These are phyloP conservation scores for Amaranthus tricolor DNA, from an alignment of 179 eudicot species.

Conservation along the genomic window DNA sequence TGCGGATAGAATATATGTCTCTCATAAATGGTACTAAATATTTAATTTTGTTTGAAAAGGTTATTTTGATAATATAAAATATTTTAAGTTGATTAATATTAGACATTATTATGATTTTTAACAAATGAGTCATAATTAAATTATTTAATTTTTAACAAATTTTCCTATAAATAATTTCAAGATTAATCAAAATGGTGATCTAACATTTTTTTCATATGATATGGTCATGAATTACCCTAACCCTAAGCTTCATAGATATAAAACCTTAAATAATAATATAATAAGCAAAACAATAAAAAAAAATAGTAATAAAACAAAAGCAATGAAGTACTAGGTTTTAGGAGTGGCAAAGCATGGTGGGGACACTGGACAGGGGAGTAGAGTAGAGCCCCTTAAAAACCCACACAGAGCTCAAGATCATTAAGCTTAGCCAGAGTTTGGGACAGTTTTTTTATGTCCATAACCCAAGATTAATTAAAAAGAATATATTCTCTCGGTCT, in stretches of 20 bases:
- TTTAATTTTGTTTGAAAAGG: too few species aligned
- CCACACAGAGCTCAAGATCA: conserved; percentile 26
- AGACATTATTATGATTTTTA: too few species aligned
- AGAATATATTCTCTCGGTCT: too few species aligned
- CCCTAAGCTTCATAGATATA: conserved; percentile 31
- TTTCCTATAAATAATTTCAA: too few species aligned
- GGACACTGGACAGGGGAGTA: background rate
- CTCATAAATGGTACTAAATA: too few species aligned
- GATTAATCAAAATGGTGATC: background rate
- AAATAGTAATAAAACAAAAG: background rate
- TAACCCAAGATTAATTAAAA: conserved; percentile 3
- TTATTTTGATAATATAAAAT: too few species aligned
- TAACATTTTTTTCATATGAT: conserved; percentile 14
- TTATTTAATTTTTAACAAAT: too few species aligned
- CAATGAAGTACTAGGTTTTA: conserved; percentile 17
- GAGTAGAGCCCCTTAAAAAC: background rate
- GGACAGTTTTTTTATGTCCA: conserved; percentile 11
- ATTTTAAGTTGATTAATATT: too few species aligned
- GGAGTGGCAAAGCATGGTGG: conserved; percentile 13
- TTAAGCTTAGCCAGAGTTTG: conserved; percentile 6
- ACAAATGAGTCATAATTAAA: too few species aligned
- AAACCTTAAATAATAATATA: background rate
- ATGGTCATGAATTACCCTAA: conserved; percentile 20
- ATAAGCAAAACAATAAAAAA: background rate
- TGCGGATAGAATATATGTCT: too few species aligned